A percentile compares a stretch with the other conserved stretches of the same genome.
Evolutionary conservation across 83 land plant genomes (phyloP).

Genomic region (Thuja plicata): DNA sequence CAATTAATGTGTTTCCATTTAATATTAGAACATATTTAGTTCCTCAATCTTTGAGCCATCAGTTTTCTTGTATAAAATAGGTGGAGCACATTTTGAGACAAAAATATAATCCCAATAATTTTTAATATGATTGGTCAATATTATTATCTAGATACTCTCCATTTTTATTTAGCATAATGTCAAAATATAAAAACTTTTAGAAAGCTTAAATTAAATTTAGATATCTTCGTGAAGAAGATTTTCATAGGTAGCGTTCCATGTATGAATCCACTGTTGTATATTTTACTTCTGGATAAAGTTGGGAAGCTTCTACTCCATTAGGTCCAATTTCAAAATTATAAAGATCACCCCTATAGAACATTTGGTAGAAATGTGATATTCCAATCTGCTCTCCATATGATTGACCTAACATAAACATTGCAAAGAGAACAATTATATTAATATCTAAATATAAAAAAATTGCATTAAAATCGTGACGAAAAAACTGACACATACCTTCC

Average conservation of each 20-base stretch:
- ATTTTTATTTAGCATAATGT: too few relatives aligned
- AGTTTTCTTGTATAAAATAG: too few relatives aligned
- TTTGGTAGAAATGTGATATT: constrained; percentile 19
- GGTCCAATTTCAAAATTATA: constrained; percentile 22
- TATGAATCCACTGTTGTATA: constrained; percentile 20
- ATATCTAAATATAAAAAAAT: not conserved
- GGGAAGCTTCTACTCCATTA: constrained; percentile 11
- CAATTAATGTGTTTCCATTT: too few relatives aligned
- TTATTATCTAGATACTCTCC: too few relatives aligned
- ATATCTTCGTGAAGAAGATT: too few relatives aligned
- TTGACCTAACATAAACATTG: not conserved
- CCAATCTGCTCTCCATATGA: constrained; percentile 1
- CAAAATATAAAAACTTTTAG: too few relatives aligned
- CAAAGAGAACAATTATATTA: not conserved
- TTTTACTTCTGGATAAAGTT: constrained; percentile 20
- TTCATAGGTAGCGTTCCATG: constrained; percentile 14
- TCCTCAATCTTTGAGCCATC: too few relatives aligned
- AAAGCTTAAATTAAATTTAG: too few relatives aligned
- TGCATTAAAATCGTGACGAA: not conserved
- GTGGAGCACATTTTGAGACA: too few relatives aligned
- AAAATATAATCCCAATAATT: too few relatives aligned
- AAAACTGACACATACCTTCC: constrained; percentile 23
- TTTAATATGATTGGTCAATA: too few relatives aligned
- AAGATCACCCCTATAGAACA: constrained; percentile 15
- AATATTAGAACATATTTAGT: too few relatives aligned